phyloP scores from a whole-genome alignment of 2,329 filamentous ascomycete genomes.

The Scleromitrula shiraiana region DNA sequence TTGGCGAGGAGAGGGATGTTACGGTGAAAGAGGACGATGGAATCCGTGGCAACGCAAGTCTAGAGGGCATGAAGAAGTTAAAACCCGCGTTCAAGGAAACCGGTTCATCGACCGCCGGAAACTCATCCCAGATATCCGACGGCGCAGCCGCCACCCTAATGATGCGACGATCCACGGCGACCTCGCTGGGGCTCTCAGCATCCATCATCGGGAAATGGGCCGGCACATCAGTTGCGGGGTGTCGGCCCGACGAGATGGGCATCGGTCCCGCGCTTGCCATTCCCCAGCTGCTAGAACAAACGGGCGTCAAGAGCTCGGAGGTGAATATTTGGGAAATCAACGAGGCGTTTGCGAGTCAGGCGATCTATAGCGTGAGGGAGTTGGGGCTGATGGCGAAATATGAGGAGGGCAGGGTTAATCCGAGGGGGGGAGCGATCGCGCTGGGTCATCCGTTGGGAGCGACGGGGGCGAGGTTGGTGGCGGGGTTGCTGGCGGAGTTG shows the following conservation, averaged over 20 bases:
- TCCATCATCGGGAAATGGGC: constrained; percentile 79
- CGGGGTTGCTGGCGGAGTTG: constrained; percentile 59
- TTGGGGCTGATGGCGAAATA: constrained; percentile 56
- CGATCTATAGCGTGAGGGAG: constrained; percentile 62
- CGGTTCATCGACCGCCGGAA: constrained; percentile 77
- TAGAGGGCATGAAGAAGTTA: constrained; percentile 66
- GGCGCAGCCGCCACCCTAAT: constrained; percentile 77
- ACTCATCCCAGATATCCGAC: constrained; percentile 78
- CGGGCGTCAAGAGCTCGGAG: constrained; percentile 59
- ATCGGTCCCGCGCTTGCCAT: constrained; percentile 82
- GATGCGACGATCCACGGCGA: constrained; percentile 76
- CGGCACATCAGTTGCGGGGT: constrained; percentile 66
- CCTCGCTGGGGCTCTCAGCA: constrained; percentile 58
- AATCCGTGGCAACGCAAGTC: constrained; percentile 58
- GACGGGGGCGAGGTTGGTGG: constrained; percentile 72
- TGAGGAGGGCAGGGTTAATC: constrained; percentile 69
- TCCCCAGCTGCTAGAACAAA: constrained; percentile 65
- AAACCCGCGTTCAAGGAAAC: constrained; percentile 77
- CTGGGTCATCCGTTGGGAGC: constrained; percentile 86
- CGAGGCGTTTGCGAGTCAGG: constrained; percentile 65
- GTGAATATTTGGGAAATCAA: constrained; percentile 90
- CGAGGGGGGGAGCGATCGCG: constrained; percentile 90
- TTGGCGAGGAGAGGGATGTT: constrained; percentile 50
- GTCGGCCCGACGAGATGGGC: constrained; percentile 88
- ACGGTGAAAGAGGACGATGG: constrained; percentile 76